Evolutionary conservation across 2,329 filamentous ascomycete species (phyloP), one percentile per base, ranked within the genome.

Genomic region (Trichoderma sp.): DNA sequence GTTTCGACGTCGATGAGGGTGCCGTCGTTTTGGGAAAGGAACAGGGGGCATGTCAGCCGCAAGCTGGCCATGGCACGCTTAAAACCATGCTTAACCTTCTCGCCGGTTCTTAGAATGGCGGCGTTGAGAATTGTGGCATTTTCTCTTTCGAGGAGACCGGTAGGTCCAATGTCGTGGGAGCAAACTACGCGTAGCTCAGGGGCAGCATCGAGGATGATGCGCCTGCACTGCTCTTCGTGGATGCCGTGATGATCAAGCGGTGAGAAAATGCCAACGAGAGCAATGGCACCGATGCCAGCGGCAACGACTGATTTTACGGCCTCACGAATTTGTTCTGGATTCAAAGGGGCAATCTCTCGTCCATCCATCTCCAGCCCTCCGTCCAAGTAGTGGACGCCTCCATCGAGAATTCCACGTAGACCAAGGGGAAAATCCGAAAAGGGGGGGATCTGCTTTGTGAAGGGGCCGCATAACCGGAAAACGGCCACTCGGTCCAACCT

Each of bases 51-150:
- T 0, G 75, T 71, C 0, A 86, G 78, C 5, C 77, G 73, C 4
- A 88, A 78, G 2, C 81, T 78, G 26, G 77, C 73, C 78, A 87
- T 84, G 23, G 86, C 86, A 47, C 78, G 78, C 65, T 81, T 79
- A 74, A 88, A 88, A 1, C 84, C 82, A 7, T 77, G 77, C 73
- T 85, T 86, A 6, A 85, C 85, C 61, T 80, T 81, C 13, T 81
- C 80, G 0, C 84, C 86, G 34, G 85, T 85, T 6, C 80, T 77
- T 15, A 87, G 78, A 62, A 88, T 84, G 7, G 86, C 83, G 3
- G 86, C 86, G 70, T 88, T 88, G 62, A 88, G 80, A 23, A 88
- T 87, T 2, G 85, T 85, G 5, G 86, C 86, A 77, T 88, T 88
- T 74, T 88, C 86, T 20, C 86, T 73, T 73, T 83, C 81, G 12